Evolutionary conservation across 2,329 filamentous ascomycete genomes (phyloP), one percentile per base, ranked within the genome.

Genomic region (Colletotrichum eleusines): DNA sequence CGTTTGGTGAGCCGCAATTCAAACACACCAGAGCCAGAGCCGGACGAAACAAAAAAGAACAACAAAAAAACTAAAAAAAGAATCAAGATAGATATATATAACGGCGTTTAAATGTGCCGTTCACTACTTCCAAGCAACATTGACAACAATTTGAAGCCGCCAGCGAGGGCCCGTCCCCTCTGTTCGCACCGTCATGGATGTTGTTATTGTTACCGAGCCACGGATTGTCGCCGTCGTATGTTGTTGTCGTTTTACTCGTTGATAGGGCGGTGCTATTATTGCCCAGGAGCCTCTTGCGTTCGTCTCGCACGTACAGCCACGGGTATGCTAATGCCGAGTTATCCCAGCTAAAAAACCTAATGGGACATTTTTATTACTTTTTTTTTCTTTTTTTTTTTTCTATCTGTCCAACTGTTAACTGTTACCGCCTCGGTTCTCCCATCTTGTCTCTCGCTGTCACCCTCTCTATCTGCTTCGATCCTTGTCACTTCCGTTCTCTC

Each of bases 131-230:
- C 31, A 42, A 50, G 42, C 58, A 23, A 48, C 28, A 48, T 44
- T 20, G 7, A 26, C 42, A 26, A 48, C 31, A 51, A 40, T 62
- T 23, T 40, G 59, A 62, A 62, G 44, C 33, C 46, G 46, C 44
- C 11, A 23, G 33, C 20, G 8, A n/a, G 33, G 59, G 11, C 46
- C 59, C 51, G 59, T 61, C 23, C 11, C 18, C 8, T 20, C n/a
- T n/a, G n/a, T n/a, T n/a, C n/a, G n/a, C n/a, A 12, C 9, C 20
- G 18, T 44, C 20, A 18, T 7, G 42, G 9, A 33, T 23, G 16
- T 40, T 38, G n/a, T 33, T 51, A 14, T 23, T 8, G n/a, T 33
- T 40, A 8, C 18, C 12, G 26, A 33, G 28, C 50, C 28, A 53
- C 50, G 9, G 28, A 3, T 20, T 7, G 28, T 33, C 42, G 18